Evolutionary conservation across 768 basidiomycete species (phyloP).

Genomic region (Asterophora parasitica): DNA sequence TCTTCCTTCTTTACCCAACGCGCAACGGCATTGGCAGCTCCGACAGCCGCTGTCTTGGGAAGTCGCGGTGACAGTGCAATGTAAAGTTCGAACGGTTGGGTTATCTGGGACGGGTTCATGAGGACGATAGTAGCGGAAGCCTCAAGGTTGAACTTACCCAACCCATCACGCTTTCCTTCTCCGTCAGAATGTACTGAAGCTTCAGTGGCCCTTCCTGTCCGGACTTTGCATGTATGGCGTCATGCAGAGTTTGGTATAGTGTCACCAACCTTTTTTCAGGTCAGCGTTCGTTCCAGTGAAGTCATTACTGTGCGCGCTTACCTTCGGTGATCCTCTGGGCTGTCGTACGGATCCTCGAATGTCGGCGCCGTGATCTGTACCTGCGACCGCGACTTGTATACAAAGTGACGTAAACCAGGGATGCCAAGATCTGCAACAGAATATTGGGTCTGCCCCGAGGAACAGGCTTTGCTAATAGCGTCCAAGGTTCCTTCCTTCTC

Average conservation of each 20-base stretch:
- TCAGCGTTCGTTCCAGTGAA: not conserved
- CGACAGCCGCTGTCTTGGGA: slow-evolving; percentile 84
- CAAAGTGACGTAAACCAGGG: slow-evolving; percentile 88
- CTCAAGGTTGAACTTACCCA: slow-evolving; percentile 61
- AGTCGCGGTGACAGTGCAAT: slow-evolving; percentile 74
- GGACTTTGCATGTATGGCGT: slow-evolving; percentile 86
- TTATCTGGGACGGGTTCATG: slow-evolving; percentile 52
- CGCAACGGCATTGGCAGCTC: slow-evolving; percentile 84
- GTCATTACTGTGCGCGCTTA: slow-evolving; percentile 20
- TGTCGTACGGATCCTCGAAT: slow-evolving; percentile 85
- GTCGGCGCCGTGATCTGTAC: slow-evolving; percentile 85
- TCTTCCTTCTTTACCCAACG: slow-evolving; percentile 93
- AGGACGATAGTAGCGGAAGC: not conserved
- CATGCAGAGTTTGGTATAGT: slow-evolving; percentile 83
- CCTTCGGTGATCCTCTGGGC: slow-evolving; percentile 55
- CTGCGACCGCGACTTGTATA: slow-evolving; percentile 86
- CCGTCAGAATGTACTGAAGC: slow-evolving; percentile 81
- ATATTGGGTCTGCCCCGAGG: slow-evolving; percentile 53
- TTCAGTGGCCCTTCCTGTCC: slow-evolving; percentile 78
- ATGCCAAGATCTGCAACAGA: slow-evolving; percentile 74
- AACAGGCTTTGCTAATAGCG: slow-evolving; percentile 44
- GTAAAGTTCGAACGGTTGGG: slow-evolving; percentile 91
- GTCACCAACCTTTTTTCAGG: slow-evolving; percentile 59
- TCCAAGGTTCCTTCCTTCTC: slow-evolving; percentile 52
- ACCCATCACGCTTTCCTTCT: slow-evolving; percentile 85